A percentile compares a stretch with the other conserved stretches of the same genome.
These are phyloP conservation scores for Thielaviopsis euricoi DNA, from an alignment of 2,329 filamentous ascomycete genomes.

Conservation along the genomic window DNA sequence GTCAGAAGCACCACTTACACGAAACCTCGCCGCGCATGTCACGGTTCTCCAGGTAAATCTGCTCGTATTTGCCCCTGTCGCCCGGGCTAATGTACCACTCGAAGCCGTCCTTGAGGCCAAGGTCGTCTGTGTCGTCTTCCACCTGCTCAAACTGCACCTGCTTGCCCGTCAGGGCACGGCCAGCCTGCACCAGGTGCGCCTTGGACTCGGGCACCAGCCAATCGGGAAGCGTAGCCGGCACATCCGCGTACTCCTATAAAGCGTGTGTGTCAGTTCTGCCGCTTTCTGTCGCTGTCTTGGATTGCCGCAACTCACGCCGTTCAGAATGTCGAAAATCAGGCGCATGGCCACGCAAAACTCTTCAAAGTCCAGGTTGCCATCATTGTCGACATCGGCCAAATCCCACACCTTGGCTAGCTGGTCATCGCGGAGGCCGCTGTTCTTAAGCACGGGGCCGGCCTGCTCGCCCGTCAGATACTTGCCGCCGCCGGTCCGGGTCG, in stretches of 20 bases:
- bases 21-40: slow-evolving; percentile 72
- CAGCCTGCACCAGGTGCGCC: slow-evolving; percentile 75
- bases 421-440: slow-evolving; percentile 44
- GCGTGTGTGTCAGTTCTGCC: not conserved
- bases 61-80: slow-evolving; percentile 89
- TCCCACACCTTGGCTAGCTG: slow-evolving; percentile 98
- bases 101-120: slow-evolving; percentile 85
- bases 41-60: slow-evolving; percentile 87
- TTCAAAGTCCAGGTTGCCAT: slow-evolving; percentile 96
- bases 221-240: slow-evolving; percentile 74
- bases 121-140: slow-evolving; percentile 66
- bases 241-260: slow-evolving; percentile 66
- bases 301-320: slow-evolving; percentile 51
- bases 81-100: slow-evolving; percentile 97
- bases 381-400: slow-evolving; percentile 88
- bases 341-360: slow-evolving; percentile 99
- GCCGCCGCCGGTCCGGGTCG: slow-evolving; percentile 40
- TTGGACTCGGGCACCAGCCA: slow-evolving; percentile 96
- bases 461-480: slow-evolving; percentile 45
- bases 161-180: slow-evolving; percentile 59
- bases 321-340: slow-evolving; percentile 91
- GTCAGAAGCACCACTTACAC: slow-evolving; percentile 33
- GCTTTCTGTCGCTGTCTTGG: too few species aligned
- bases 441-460: slow-evolving; percentile 45
- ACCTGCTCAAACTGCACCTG: slow-evolving; percentile 73